These are phyloP conservation scores for Dipodascopsis uninucleata DNA, from an alignment of 805 yeast species.

Conservation along the genomic window DNA sequence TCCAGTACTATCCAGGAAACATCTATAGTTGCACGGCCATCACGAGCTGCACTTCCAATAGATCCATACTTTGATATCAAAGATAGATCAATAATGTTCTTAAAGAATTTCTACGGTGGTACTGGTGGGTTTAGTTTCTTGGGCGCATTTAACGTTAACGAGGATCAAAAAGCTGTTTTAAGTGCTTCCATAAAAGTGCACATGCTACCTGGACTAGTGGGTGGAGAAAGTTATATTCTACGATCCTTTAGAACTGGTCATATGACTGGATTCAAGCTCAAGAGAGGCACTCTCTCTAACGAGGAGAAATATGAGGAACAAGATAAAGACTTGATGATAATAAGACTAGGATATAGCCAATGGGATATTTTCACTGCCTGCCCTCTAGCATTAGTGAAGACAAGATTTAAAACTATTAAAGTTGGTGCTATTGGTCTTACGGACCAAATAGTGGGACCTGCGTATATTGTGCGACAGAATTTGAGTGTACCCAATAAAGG, in stretches of 20 bases:
- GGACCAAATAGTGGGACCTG: slow-evolving; percentile 21
- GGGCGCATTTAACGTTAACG: slow-evolving; percentile 22
- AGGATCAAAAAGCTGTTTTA: slow-evolving; percentile 7
- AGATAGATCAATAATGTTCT: slow-evolving; percentile 15
- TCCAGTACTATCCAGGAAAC: slow-evolving; percentile 21
- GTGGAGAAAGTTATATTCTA: slow-evolving; percentile 17
- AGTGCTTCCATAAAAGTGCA: slow-evolving; percentile 12
- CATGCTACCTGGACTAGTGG: slow-evolving; percentile 21
- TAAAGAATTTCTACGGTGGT: slow-evolving; percentile 22
- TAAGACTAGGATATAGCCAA: slow-evolving; percentile 12
- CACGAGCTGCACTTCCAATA: slow-evolving; percentile 18
- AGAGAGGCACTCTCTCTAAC: not conserved
- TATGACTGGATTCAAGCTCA: slow-evolving; percentile 12
- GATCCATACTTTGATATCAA: slow-evolving; percentile 22
- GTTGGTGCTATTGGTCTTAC: slow-evolving; percentile 24
- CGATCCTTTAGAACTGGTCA: slow-evolving; percentile 18
- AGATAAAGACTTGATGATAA: slow-evolving; percentile 10
- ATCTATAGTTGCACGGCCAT: slow-evolving; percentile 21
- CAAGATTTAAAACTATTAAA: slow-evolving; percentile 7
- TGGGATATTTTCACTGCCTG: slow-evolving; percentile 28
- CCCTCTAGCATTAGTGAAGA: slow-evolving; percentile 21
- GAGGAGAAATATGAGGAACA: slow-evolving; percentile 9
- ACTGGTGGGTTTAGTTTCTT: slow-evolving; percentile 26
- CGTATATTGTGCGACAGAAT: slow-evolving; percentile 20
- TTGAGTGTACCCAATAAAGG: slow-evolving; percentile 21